Evolutionary conservation across 805 yeast genomes (phyloP), one percentile per base, ranked within the genome.

Genomic region (Metschnikowia peoriensis): DNA sequence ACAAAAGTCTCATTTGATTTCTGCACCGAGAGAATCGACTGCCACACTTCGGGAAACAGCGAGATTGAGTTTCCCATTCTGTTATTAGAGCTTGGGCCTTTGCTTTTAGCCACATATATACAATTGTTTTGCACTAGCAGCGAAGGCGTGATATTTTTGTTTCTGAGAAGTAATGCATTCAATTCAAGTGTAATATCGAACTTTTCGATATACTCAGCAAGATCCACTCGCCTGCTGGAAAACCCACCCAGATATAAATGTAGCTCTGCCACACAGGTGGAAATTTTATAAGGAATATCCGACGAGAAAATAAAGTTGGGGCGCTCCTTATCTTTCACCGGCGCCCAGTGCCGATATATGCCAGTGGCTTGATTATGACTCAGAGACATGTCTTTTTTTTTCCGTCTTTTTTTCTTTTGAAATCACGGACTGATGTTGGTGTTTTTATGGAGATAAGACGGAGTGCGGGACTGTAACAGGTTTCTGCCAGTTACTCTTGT

Each of bases 221-320:
- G 56, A 38, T 58, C 59, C 49, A 57, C 59, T n/a, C 42, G 44
- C 51, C 56, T 41, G 47, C 57, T 49, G 28, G 55, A 32, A 42
- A 38, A 41, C 16, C 58, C 61, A 34, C 52, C 56, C 27, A 34
- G 55, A 49, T 47, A 56, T 15, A 52, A 39, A 38, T 55, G 56
- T 37, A 50, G 48, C 39, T 58, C 56, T 9, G 57, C 50, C 27
- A 68, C 63, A 29, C 61, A 60, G 14, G 40, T 44, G 44, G 60
- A 48, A 16, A 60, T 47, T 46, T 65, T 63, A 28, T 59, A 61
- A 0, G 67, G 66, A 11, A 74, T 68, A 51, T 74, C 70, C 7
- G 76, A 71, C 4, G 72, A 65, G 52, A 70, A 71, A 17, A 74
- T 58, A 48, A 72, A 66, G 55, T 71, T 72, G 35, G 78, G 79